Conservation (phyloP, 2,329 filamentous ascomycete genomes). For the Emergomyces pasteurianus region DNA sequence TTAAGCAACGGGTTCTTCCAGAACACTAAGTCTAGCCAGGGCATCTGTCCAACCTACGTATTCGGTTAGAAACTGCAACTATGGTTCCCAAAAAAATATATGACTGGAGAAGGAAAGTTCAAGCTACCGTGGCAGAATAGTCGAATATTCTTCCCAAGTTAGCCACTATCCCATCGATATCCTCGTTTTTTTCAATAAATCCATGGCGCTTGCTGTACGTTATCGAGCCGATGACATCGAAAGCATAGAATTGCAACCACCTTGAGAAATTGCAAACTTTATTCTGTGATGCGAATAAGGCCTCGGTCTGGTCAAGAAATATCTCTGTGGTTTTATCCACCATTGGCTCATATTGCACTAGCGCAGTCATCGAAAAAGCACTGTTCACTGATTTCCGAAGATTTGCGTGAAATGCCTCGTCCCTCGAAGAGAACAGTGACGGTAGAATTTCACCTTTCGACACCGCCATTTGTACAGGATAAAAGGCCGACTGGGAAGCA, state of each 20-base stretch:
- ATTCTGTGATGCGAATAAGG: constrained; percentile 34
- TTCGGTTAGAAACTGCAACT: neutral
- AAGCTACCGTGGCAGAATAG: constrained; percentile 55
- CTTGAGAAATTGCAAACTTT: constrained; percentile 14
- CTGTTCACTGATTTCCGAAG: constrained; percentile 64
- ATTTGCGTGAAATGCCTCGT: constrained; percentile 63
- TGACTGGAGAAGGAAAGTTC: constrained; percentile 13
- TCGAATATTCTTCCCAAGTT: constrained; percentile 54
- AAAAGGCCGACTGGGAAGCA: constrained; percentile 59
- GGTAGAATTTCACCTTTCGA: constrained; percentile 55
- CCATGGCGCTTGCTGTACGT: constrained; percentile 66
- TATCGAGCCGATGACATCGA: constrained; percentile 68
- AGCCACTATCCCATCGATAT: constrained; percentile 60
- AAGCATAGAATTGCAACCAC: constrained; percentile 72
- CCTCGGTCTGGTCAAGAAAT: constrained; percentile 53
- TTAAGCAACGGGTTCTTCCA: constrained; percentile 66
- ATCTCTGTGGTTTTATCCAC: constrained; percentile 63
- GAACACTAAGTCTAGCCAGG: constrained; percentile 55
- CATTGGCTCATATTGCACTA: constrained; percentile 69
- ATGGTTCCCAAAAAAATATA: neutral
- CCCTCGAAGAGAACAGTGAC: constrained; percentile 58
- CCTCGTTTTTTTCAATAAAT: constrained; percentile 61
- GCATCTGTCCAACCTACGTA: constrained; percentile 57
- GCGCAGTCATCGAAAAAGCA: constrained; percentile 64
- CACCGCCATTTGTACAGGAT: constrained; percentile 64